Conservation (phyloP, 768 basidiomycete species). For the Auricularia sp. region DNA sequence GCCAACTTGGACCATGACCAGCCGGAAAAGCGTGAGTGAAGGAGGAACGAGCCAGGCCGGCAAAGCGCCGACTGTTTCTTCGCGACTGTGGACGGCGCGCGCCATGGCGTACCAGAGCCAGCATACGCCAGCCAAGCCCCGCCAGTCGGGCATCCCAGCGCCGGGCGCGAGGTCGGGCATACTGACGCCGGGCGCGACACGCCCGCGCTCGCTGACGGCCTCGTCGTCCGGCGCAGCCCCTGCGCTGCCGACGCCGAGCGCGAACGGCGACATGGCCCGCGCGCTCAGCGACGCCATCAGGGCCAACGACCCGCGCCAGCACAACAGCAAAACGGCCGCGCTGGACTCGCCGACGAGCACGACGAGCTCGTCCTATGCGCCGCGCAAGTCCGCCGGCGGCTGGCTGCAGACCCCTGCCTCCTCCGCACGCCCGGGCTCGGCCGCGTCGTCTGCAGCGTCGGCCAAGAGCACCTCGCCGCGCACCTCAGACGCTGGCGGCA, state of each 20-base stretch:
- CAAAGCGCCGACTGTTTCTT: too few relatives aligned
- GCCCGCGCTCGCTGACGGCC: slow-evolving; percentile 43
- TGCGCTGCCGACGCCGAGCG: slow-evolving; percentile 30
- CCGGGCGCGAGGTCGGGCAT: slow-evolving; percentile 46
- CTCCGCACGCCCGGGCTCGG: slow-evolving; percentile 51
- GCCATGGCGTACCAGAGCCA: background rate
- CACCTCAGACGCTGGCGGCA: slow-evolving; percentile 22
- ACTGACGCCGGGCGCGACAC: slow-evolving; percentile 4
- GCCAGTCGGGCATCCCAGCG: slow-evolving; percentile 44
- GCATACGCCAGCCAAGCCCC: slow-evolving; percentile 1
- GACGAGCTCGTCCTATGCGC: slow-evolving; percentile 12
- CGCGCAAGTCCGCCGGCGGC: slow-evolving; percentile 3
- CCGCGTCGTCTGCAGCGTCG: slow-evolving; percentile 44
- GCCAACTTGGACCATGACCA: too few relatives aligned
- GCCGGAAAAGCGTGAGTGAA: too few relatives aligned
- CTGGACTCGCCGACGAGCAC: slow-evolving; percentile 36
- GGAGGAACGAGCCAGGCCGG: too few relatives aligned
- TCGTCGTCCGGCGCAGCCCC: background rate
- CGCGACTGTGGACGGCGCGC: background rate
- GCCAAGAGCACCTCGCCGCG: slow-evolving; percentile 15
- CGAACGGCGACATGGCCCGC: slow-evolving; percentile 34
- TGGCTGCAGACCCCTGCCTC: slow-evolving; percentile 20
- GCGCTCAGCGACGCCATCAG: slow-evolving; percentile 75
- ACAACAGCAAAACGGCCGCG: slow-evolving; percentile 31
- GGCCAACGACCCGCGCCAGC: slow-evolving; percentile 69